Evolutionary conservation across 2,329 filamentous ascomycete genomes (phyloP).

Genomic region (Xylariaceae sp.): DNA sequence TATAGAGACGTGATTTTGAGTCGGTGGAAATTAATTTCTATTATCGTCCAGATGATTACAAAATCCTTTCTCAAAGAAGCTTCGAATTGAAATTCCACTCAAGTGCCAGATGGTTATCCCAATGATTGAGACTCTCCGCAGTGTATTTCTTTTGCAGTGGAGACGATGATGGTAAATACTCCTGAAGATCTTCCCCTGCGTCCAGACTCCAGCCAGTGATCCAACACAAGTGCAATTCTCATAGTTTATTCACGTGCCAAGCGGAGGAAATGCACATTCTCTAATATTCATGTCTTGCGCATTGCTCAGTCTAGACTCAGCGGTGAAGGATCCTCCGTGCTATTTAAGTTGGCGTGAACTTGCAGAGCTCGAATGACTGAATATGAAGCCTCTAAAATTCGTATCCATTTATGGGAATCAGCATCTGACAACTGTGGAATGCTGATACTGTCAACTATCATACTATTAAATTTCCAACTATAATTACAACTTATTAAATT

Average conservation of each 20-base stretch:
- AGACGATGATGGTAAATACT: not conserved
- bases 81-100: not conserved
- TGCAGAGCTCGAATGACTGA: not conserved
- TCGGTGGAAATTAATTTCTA: constrained; percentile 7
- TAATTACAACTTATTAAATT: too few species aligned
- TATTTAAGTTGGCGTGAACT: not conserved
- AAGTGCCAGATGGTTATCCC: not conserved
- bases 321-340: not conserved
- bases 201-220: not conserved
- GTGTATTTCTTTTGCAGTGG: constrained; percentile 14
- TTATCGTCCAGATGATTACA: too few species aligned
- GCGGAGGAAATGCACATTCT: not conserved
- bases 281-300: not conserved
- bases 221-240: too few species aligned
- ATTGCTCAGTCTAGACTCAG: not conserved
- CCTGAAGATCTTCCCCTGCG: not conserved
- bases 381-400: not conserved
- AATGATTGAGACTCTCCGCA: not conserved
- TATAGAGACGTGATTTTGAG: not conserved
- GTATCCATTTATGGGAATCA: too few species aligned
- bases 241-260: not conserved
- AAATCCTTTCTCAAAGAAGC: not conserved
- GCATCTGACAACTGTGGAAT: too few species aligned
- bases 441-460: too few species aligned
- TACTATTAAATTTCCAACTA: too few species aligned